These are phyloP conservation scores for Halteria grandinella DNA, from an alignment of 73 alveolate species.

Conservation along the genomic window DNA sequence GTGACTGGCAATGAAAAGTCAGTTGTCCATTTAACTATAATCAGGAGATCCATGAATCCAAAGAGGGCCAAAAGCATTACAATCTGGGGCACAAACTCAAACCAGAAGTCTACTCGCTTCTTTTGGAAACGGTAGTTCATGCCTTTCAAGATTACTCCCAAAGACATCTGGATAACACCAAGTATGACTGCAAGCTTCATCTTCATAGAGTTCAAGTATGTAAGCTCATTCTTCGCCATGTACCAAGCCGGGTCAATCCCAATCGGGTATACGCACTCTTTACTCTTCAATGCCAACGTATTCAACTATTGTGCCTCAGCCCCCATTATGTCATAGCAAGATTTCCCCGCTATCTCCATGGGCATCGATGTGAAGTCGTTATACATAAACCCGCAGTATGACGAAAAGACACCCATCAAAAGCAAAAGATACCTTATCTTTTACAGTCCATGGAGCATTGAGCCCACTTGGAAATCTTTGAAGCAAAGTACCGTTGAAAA, in stretches of 20 bases:
- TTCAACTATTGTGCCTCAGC: too few species aligned
- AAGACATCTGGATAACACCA: slow-evolving; percentile 90
- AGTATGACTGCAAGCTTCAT: slow-evolving; percentile 91
- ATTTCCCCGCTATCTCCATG: slow-evolving; percentile 74
- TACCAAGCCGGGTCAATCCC: slow-evolving; percentile 96
- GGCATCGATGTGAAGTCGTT: slow-evolving; percentile 94
- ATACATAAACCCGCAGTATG: slow-evolving; percentile 90
- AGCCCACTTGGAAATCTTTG: not conserved
- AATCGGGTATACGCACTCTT: slow-evolving; percentile 85
- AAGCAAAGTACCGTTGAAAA: slow-evolving; percentile 63
- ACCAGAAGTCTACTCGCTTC: slow-evolving; percentile 68
- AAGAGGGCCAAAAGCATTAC: slow-evolving; percentile 78
- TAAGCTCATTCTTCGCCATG: slow-evolving; percentile 74
- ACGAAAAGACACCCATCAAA: slow-evolving; percentile 86
- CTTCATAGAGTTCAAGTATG: slow-evolving; percentile 83
- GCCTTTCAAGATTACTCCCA: slow-evolving; percentile 86
- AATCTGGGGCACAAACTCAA: slow-evolving; percentile 92
- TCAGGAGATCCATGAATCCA: slow-evolving; percentile 94
- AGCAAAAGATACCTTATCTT: slow-evolving; percentile 84
- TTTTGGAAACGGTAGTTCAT: slow-evolving; percentile 67
- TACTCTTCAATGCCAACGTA: slow-evolving; percentile 39
- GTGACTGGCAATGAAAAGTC: too few species aligned
- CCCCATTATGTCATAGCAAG: slow-evolving; percentile 77
- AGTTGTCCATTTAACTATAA: slow-evolving; percentile 90
- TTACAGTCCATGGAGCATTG: not conserved